phyloP scores from a whole-genome alignment of 1,139 yeast species.

The Geotrichum macrosporum region DNA sequence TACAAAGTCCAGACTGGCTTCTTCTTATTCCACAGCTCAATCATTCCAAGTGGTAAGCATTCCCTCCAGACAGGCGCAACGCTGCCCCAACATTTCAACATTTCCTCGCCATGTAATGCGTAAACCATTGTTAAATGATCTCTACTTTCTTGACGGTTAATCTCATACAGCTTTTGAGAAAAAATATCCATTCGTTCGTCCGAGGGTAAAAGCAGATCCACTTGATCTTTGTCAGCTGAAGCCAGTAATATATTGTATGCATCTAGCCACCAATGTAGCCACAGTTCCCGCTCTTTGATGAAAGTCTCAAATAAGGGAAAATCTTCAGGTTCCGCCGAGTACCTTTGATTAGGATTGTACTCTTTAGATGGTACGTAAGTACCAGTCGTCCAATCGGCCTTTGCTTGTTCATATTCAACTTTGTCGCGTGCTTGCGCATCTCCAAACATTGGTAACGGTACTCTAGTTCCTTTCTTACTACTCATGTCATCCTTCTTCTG shows the following conservation, averaged over 20 bases:
- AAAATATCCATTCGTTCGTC: background rate
- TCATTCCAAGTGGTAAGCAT: slow-evolving; percentile 16
- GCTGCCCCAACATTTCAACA: slow-evolving; percentile 20
- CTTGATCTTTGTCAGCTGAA: background rate
- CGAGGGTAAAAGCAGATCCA: background rate
- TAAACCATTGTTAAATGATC: slow-evolving; percentile 11
- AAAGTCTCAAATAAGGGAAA: slow-evolving; percentile 15
- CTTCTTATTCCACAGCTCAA: slow-evolving; percentile 17
- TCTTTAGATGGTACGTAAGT: background rate
- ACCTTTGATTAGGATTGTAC: slow-evolving; percentile 6
- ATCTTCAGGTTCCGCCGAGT: slow-evolving; percentile 2
- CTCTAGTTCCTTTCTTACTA: slow-evolving; percentile 5
- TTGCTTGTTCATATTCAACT: slow-evolving; percentile 9
- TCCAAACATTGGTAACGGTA: slow-evolving; percentile 9
- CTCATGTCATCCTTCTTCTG: slow-evolving; percentile 1
- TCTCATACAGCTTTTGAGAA: background rate
- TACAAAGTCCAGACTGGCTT: slow-evolving; percentile 16
- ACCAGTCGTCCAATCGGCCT: slow-evolving; percentile 8
- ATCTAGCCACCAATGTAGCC: slow-evolving; percentile 11
- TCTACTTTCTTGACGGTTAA: background rate
- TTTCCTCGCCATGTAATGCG: slow-evolving; percentile 18
- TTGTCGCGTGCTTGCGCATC: slow-evolving; percentile 16
- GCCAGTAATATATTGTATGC: slow-evolving; percentile 1
- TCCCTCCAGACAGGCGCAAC: slow-evolving; percentile 10
- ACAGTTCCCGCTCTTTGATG: slow-evolving; percentile 10